phyloP scores from a whole-genome alignment of 768 basidiomycete genomes.

The Cystobasidium ongulense region DNA sequence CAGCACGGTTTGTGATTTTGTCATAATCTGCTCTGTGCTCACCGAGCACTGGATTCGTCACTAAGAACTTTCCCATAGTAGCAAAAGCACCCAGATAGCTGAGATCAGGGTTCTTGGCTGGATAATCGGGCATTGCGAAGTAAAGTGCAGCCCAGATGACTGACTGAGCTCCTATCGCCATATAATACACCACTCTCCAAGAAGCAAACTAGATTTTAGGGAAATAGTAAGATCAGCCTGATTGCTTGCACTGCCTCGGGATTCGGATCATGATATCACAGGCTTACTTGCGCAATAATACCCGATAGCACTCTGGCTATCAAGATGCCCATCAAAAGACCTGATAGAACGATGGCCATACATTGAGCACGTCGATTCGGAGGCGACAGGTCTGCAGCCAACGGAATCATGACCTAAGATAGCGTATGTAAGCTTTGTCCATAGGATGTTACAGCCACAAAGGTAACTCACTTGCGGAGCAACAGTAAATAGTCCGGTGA shows the following conservation, averaged over 20 bases:
- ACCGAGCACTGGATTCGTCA: slow-evolving; percentile 32
- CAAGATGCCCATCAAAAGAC: slow-evolving; percentile 61
- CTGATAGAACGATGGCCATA: slow-evolving; percentile 55
- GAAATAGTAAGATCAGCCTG: no score
- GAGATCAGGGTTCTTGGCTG: slow-evolving; percentile 56
- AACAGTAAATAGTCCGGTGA: slow-evolving; percentile 72
- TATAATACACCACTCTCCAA: slow-evolving; percentile 64
- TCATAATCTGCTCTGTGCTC: slow-evolving; percentile 44
- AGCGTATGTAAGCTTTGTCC: not conserved
- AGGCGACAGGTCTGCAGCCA: slow-evolving; percentile 74
- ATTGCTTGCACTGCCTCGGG: no score
- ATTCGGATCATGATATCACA: slow-evolving; percentile 59
- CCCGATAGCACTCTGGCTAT: slow-evolving; percentile 67
- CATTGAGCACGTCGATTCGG: slow-evolving; percentile 64
- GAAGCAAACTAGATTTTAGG: slow-evolving; percentile 45
- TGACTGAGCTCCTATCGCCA: slow-evolving; percentile 64
- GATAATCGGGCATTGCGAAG: slow-evolving; percentile 70
- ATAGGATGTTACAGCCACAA: not conserved
- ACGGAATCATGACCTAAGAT: slow-evolving; percentile 51
- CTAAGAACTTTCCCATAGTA: slow-evolving; percentile 56
- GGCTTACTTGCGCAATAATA: slow-evolving; percentile 62
- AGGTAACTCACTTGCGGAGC: slow-evolving; percentile 47
- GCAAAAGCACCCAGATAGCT: slow-evolving; percentile 61
- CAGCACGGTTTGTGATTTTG: slow-evolving; percentile 40
- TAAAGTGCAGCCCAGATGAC: slow-evolving; percentile 57